Evolutionary conservation across 2,329 filamentous ascomycete species (phyloP).

Genomic region (Golovinomyces cichoracearum): DNA sequence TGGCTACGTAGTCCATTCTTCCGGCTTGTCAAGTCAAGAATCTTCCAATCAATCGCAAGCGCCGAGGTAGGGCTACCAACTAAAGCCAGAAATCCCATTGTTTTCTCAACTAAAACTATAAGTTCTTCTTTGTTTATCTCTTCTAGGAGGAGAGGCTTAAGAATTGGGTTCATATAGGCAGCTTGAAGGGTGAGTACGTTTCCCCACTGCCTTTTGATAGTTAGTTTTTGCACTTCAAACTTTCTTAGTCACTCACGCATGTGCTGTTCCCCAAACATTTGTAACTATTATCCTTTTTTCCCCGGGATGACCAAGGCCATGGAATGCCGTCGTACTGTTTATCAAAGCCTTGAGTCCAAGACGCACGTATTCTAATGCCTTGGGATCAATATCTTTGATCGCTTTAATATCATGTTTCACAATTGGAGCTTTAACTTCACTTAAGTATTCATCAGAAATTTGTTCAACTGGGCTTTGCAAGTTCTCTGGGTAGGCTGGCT

Average conservation of each 20-base stretch:
- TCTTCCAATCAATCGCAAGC: conserved; percentile 45
- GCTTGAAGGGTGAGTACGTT: conserved; percentile 80
- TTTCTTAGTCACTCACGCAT: conserved; percentile 44
- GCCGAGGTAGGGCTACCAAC: conserved; percentile 50
- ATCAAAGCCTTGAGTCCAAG: conserved; percentile 38
- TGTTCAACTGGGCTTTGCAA: conserved; percentile 5
- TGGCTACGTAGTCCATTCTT: conserved; percentile 5
- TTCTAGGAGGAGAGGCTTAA: conserved; percentile 28
- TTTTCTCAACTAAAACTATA: conserved; percentile 37
- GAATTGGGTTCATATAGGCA: conserved; percentile 39
- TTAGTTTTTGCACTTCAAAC: conserved; percentile 6
- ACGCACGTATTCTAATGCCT: conserved; percentile 28
- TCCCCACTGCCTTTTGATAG: conserved; percentile 56
- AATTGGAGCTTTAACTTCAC: conserved; percentile 13
- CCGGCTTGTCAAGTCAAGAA: conserved; percentile 26
- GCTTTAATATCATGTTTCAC: conserved; percentile 17
- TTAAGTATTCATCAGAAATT: conserved; percentile 7
- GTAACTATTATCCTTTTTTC: conserved; percentile 55
- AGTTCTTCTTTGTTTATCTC: conserved; percentile 32
- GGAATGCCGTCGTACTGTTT: conserved; percentile 63
- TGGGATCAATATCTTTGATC: conserved; percentile 17
- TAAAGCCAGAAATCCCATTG: conserved; percentile 48
- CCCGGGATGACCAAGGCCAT: conserved; percentile 24
- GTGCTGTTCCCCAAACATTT: conserved; percentile 86
- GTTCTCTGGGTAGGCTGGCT: neutral